Conservation (phyloP, 73 alveolate genomes). For the Uronychia setigera region DNA sequence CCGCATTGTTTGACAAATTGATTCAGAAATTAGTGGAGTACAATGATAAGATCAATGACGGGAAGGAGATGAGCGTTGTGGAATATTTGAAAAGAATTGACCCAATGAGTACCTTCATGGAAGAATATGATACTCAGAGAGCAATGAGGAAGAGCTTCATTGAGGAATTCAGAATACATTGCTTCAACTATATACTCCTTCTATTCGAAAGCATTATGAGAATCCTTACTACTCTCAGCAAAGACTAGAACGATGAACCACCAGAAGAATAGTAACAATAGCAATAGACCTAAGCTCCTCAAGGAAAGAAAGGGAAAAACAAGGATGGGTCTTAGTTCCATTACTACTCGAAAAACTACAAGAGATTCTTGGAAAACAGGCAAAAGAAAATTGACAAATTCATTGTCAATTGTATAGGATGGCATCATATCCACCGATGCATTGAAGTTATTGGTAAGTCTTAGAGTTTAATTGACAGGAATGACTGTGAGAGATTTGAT, state of each 20-base stretch:
- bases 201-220: slow-evolving; percentile 63
- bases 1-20: slow-evolving; percentile 48
- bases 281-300: slow-evolving; percentile 1
- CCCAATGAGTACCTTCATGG: slow-evolving; percentile 38
- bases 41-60: slow-evolving; percentile 66
- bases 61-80: slow-evolving; percentile 58
- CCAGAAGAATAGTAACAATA: neutral
- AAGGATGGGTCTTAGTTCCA: slow-evolving; percentile 21
- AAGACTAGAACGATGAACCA: slow-evolving; percentile 43
- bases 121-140: slow-evolving; percentile 58
- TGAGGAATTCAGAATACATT: slow-evolving; percentile 64
- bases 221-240: slow-evolving; percentile 50
- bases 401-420: slow-evolving; percentile 67
- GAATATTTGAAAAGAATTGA: slow-evolving; percentile 60
- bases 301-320: slow-evolving; percentile 27
- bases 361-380: slow-evolving; percentile 60
- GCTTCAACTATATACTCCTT: slow-evolving; percentile 62
- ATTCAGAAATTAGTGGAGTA: slow-evolving; percentile 57
- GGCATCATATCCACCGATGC: slow-evolving; percentile 70
- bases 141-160: slow-evolving; percentile 47
- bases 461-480: neutral
- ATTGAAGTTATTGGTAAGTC: slow-evolving; percentile 54
- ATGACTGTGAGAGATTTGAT: slow-evolving; percentile 64
- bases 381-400: slow-evolving; percentile 65
- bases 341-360: slow-evolving; percentile 54